Evolutionary conservation across 345 rosid species (phyloP).

Genomic region (Nephelium lappaceum): DNA sequence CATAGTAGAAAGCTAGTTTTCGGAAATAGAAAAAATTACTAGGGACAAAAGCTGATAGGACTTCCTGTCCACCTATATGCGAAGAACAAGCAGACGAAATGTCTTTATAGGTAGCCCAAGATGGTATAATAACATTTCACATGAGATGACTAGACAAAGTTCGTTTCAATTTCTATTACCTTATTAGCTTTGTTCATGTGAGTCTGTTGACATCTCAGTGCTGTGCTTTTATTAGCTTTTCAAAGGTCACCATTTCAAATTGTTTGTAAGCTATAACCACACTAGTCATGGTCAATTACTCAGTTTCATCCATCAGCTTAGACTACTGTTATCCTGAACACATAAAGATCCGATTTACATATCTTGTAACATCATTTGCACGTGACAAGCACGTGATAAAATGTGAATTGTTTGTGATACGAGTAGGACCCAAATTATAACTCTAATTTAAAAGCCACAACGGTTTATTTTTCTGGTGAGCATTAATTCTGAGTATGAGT

Average conservation of each 20-base stretch:
- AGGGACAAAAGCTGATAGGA: constrained; percentile 23
- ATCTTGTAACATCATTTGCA: not conserved
- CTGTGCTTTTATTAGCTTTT: not conserved
- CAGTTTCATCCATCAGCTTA: not conserved
- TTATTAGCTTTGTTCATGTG: not conserved
- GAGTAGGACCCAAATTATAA: constrained; percentile 24
- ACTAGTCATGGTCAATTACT: no score
- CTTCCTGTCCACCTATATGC: not conserved
- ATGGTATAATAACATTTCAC: constrained; percentile 8
- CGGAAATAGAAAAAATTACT: not conserved
- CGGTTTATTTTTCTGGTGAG: constrained; percentile 37
- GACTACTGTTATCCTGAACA: not conserved
- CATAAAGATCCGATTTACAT: not conserved
- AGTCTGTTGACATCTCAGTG: not conserved
- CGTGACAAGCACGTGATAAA: not conserved
- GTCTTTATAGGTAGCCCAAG: constrained; percentile 20
- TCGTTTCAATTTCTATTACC: not conserved
- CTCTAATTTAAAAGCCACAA: constrained; percentile 32
- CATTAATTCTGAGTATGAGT: constrained; percentile 17
- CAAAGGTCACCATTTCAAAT: not conserved
- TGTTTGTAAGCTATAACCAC: not conserved
- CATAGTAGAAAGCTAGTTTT: constrained; percentile 13
- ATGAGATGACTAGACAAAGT: constrained; percentile 21
- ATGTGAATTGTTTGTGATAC: not conserved
- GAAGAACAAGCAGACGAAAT: constrained; percentile 19